A percentile compares a stretch with the other conserved stretches of the same genome.
These are phyloP conservation scores for Arthrinium phaeospermum DNA, from an alignment of 2,329 filamentous ascomycete species.

Conservation along the genomic window DNA sequence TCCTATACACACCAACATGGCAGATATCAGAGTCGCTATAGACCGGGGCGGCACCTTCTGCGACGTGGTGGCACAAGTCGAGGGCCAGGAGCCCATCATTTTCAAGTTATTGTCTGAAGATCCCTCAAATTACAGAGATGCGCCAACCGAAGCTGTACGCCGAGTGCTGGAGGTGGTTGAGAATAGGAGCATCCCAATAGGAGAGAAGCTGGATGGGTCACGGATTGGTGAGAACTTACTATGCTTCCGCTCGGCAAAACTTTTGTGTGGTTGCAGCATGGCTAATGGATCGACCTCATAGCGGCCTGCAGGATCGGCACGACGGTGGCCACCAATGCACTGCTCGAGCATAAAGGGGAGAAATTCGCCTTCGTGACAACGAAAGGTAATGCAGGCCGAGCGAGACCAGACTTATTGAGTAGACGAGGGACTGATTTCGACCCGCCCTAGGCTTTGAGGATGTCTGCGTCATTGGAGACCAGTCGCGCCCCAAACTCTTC, in stretches of 20 bases:
- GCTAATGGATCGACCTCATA: constrained; percentile 41
- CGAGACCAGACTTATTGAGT: background rate
- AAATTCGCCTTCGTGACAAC: constrained; percentile 73
- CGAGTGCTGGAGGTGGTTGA: constrained; percentile 68
- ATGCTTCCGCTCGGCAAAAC: background rate
- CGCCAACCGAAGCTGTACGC: constrained; percentile 73
- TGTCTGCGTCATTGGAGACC: constrained; percentile 75
- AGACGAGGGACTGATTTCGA: background rate
- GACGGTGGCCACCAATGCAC: constrained; percentile 76
- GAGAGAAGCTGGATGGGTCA: constrained; percentile 39
- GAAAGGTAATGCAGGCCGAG: constrained; percentile 52
- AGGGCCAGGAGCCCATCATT: constrained; percentile 69
- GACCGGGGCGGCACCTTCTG: constrained; percentile 77
- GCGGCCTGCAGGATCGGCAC: constrained; percentile 78
- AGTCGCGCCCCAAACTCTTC: constrained; percentile 74
- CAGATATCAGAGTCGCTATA: constrained; percentile 34
- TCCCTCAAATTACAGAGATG: constrained; percentile 72
- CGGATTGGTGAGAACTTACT: constrained; percentile 33
- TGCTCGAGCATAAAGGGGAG: constrained; percentile 76
- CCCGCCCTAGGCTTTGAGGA: constrained; percentile 62
- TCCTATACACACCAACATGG: constrained; percentile 1
- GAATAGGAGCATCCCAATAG: constrained; percentile 57
- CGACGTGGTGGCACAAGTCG: constrained; percentile 69
- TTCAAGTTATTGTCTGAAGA: constrained; percentile 79
- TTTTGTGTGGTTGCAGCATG: background rate